Evolutionary conservation across 768 basidiomycete species (phyloP).

Genomic region (Leccinellum albellum): DNA sequence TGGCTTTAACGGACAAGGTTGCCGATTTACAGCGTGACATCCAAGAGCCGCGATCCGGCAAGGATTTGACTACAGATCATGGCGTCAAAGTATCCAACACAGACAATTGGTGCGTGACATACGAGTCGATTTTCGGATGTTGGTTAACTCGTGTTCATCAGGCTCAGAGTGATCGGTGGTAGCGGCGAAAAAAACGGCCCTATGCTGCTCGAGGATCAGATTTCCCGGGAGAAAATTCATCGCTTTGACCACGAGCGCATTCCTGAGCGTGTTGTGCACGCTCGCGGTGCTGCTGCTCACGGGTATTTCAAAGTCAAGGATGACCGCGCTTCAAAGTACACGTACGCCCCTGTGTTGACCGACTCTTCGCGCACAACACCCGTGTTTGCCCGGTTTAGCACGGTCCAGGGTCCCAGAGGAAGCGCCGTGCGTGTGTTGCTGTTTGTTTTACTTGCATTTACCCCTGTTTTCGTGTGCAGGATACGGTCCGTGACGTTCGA

Average conservation of each 20-base stretch:
- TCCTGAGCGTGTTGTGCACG: slow-evolving; percentile 76
- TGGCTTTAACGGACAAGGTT: slow-evolving; percentile 17
- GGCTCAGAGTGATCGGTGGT: slow-evolving; percentile 48
- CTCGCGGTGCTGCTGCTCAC: slow-evolving; percentile 75
- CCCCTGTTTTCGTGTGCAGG: slow-evolving; percentile 32
- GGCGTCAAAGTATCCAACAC: slow-evolving; percentile 58
- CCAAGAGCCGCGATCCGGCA: slow-evolving; percentile 13
- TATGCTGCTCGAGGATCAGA: slow-evolving; percentile 73
- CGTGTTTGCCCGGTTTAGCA: slow-evolving; percentile 80
- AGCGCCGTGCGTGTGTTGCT: slow-evolving; percentile 55
- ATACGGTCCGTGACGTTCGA: slow-evolving; percentile 79
- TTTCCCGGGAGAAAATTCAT: slow-evolving; percentile 70
- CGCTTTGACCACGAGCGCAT: slow-evolving; percentile 88
- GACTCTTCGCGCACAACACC: slow-evolving; percentile 72
- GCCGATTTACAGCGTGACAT: slow-evolving; percentile 26
- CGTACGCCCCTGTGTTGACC: slow-evolving; percentile 65
- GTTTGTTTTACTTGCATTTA: neutral
- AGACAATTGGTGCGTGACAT: slow-evolving; percentile 52
- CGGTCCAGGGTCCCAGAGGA: slow-evolving; percentile 79
- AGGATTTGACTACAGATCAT: slow-evolving; percentile 54
- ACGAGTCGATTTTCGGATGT: neutral
- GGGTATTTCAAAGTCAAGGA: slow-evolving; percentile 78
- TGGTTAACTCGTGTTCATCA: slow-evolving; percentile 23
- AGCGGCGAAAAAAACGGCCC: slow-evolving; percentile 55
- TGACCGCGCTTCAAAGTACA: slow-evolving; percentile 65